Evolutionary conservation across 345 rosid species (phyloP).

Genomic region (Aethionema arabicum): DNA sequence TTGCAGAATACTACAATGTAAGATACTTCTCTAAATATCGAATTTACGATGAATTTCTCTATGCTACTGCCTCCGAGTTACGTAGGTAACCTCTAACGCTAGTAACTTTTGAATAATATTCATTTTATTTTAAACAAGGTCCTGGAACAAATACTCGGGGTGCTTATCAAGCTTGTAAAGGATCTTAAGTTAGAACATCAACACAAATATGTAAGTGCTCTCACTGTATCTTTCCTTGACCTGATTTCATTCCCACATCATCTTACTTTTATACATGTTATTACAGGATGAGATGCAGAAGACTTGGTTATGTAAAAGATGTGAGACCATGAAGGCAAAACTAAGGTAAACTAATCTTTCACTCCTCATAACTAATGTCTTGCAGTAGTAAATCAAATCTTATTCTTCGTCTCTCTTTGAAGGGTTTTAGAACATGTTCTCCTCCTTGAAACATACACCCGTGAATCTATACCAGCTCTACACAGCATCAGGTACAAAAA

Average conservation of each 20-base stretch:
- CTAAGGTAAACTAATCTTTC: conserved; percentile 54
- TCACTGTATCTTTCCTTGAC: neutral
- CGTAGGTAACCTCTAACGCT: neutral
- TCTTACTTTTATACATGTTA: conserved; percentile 8
- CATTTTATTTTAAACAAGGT: conserved; percentile 49
- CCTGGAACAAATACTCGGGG: conserved; percentile 93
- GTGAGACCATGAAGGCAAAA: conserved; percentile 97
- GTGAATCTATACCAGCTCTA: conserved; percentile 86
- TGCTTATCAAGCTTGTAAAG: conserved; percentile 94
- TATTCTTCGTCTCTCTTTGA: conserved; percentile 10
- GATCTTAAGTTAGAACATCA: conserved; percentile 95
- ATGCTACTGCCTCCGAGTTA: neutral
- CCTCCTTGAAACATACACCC: conserved; percentile 82
- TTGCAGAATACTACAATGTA: conserved; percentile 92
- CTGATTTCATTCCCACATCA: neutral
- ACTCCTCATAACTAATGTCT: neutral
- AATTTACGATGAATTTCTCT: neutral
- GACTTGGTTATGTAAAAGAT: conserved; percentile 90
- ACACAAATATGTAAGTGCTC: conserved; percentile 71
- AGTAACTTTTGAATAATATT: conserved; percentile 15
- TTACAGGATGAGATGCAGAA: conserved; percentile 86
- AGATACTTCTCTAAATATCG: neutral
- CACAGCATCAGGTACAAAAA: conserved; percentile 72
- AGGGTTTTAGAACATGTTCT: conserved; percentile 90
- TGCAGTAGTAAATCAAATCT: neutral